These are phyloP conservation scores for Torulaspora indica DNA, from an alignment of 805 yeast genomes.

Conservation along the genomic window DNA sequence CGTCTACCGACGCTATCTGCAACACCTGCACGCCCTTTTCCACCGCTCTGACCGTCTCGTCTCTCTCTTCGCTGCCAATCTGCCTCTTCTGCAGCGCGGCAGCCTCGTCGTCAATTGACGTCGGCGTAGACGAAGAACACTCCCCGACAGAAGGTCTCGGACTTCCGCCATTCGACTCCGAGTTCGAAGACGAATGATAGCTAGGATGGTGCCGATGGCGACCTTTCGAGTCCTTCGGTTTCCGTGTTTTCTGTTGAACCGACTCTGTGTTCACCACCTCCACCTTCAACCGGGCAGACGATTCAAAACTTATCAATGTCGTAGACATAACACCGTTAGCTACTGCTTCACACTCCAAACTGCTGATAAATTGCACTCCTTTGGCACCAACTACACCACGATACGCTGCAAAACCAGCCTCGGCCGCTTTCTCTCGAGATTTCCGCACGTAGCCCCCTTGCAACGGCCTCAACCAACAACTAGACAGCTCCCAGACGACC, in stretches of 20 bases:
- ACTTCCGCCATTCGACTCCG: slow-evolving; percentile 24
- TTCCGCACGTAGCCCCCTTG: no score
- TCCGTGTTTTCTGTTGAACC: not conserved
- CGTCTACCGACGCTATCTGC: not conserved
- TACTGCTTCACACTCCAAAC: no score
- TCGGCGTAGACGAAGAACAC: slow-evolving; percentile 21
- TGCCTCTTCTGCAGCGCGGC: slow-evolving; percentile 9
- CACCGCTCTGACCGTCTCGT: not conserved
- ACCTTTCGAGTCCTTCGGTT: not conserved
- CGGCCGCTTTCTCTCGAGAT: no score
- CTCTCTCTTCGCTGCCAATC: not conserved
- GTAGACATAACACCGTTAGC: no score
- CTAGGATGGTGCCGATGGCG: slow-evolving; percentile 17
- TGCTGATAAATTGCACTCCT: no score
- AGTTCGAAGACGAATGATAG: slow-evolving; percentile 23
- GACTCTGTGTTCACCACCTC: not conserved
- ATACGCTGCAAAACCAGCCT: no score
- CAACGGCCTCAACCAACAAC: not conserved
- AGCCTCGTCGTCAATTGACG: slow-evolving; percentile 20
- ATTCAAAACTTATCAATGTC: not conserved
- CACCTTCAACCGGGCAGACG: not conserved
- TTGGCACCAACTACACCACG: no score
- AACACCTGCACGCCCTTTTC: not conserved
- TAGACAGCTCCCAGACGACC: not conserved
- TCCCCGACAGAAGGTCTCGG: slow-evolving; percentile 23